Conservation (phyloP, 164 flowering plant genomes). For the Chimonanthus praecox region DNA sequence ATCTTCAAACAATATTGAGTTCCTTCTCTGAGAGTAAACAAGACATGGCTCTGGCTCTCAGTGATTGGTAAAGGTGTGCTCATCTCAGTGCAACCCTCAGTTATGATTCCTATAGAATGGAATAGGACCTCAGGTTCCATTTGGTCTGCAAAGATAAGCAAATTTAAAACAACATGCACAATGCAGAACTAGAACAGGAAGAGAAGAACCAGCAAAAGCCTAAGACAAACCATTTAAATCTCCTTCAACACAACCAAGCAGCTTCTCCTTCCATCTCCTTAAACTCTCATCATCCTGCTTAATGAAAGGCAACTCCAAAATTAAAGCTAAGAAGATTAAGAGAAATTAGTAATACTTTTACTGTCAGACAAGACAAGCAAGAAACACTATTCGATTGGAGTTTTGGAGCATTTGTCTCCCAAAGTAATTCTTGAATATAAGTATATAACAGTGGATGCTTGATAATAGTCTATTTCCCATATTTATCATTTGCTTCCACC, state of each 20-base stretch:
- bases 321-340: background rate
- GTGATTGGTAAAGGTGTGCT: slow-evolving; percentile 41
- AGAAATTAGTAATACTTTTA: background rate
- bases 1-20: slow-evolving; percentile 56
- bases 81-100: slow-evolving; percentile 44
- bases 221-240: slow-evolving; percentile 44
- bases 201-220: background rate
- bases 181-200: background rate
- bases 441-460: background rate
- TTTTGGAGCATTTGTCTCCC: background rate
- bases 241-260: slow-evolving; percentile 62
- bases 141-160: slow-evolving; percentile 34
- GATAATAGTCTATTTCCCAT: background rate
- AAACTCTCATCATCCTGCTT: slow-evolving; percentile 79
- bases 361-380: background rate
- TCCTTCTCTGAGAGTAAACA: slow-evolving; percentile 64
- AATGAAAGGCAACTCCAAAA: background rate
- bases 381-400: too few species aligned
- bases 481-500: background rate
- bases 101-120: slow-evolving; percentile 59
- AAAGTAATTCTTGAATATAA: background rate
- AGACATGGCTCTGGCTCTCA: slow-evolving; percentile 24
- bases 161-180: background rate
- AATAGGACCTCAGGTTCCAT: slow-evolving; percentile 72
- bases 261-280: slow-evolving; percentile 84